Conservation (phyloP, 2,329 filamentous ascomycete genomes). For the Lachnum nothofagi region DNA sequence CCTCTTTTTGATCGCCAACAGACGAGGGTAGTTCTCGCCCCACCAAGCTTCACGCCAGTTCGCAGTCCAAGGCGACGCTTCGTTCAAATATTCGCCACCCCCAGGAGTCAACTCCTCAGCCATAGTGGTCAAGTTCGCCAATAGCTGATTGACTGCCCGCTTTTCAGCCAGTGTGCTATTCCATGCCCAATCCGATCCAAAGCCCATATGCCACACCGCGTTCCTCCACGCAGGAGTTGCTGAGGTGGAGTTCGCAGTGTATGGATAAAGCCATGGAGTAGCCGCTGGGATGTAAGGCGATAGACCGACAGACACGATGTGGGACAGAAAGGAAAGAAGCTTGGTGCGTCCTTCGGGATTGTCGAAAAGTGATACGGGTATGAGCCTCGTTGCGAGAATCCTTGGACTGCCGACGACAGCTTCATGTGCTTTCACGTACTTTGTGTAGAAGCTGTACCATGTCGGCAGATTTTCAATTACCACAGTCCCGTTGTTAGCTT, state of each 20-base stretch:
- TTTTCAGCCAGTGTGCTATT: neutral
- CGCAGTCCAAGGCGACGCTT: neutral
- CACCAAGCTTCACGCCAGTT: neutral
- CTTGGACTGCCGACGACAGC: neutral
- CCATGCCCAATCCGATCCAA: neutral
- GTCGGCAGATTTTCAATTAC: neutral
- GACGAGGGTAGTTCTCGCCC: neutral
- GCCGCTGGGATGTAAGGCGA: neutral
- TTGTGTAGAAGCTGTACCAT: neutral
- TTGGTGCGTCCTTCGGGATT: neutral
- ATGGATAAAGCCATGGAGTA: neutral
- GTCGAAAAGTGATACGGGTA: neutral
- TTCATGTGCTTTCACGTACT: too few species aligned
- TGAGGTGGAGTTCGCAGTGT: neutral
- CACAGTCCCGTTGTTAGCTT: neutral
- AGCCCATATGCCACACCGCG: neutral
- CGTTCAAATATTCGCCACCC: neutral
- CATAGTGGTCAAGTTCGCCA: neutral
- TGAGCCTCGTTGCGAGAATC: neutral
- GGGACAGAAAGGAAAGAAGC: neutral
- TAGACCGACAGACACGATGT: neutral
- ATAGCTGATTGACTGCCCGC: neutral
- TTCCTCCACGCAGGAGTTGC: neutral
- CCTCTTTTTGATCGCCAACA: conserved; percentile 15
- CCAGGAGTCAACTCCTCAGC: neutral